A percentile compares a stretch with the other conserved stretches of the same genome.
Conservation (phyloP, 495 filamentous ascomycete species). For the Xylaria bambusicola region DNA sequence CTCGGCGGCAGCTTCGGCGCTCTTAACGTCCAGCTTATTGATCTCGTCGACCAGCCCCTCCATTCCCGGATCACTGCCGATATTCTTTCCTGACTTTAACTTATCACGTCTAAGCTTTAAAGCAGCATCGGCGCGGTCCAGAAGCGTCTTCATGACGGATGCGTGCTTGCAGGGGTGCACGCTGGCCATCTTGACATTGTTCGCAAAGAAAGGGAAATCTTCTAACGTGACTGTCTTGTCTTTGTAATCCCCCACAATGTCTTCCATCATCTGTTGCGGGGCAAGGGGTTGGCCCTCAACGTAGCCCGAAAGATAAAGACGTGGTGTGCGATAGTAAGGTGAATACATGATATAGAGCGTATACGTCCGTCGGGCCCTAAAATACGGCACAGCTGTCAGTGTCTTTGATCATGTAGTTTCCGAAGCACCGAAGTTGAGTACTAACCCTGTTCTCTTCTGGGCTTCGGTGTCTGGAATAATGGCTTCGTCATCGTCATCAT, state of each 20-base stretch:
- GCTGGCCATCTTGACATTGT: constrained; percentile 87
- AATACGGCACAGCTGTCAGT: constrained; percentile 11
- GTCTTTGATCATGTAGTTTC: not conserved
- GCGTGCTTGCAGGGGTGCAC: constrained; percentile 94
- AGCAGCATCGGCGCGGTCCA: constrained; percentile 91
- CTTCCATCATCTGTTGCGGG: constrained; percentile 95
- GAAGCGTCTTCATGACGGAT: constrained; percentile 94
- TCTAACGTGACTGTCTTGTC: constrained; percentile 99
- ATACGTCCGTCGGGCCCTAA: constrained; percentile 84
- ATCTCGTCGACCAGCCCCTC: constrained; percentile 63
- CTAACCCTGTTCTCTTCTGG: constrained; percentile 68
- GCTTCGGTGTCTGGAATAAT: constrained; percentile 80
- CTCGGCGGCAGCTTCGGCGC: constrained; percentile 36
- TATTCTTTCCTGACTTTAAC: constrained; percentile 55
- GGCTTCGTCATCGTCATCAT: constrained; percentile 96
- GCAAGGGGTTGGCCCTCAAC: constrained; percentile 81
- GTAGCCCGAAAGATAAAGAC: constrained; percentile 93
- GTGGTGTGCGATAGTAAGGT: constrained; percentile 93
- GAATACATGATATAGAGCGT: constrained; percentile 98
- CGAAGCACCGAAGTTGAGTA: constrained; percentile 17
- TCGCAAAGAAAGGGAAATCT: constrained; percentile 90
- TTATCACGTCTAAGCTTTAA: constrained; percentile 86
- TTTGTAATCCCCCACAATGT: constrained; percentile 98
- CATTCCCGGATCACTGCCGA: constrained; percentile 53
- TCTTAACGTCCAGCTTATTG: constrained; percentile 50